Base-by-base conservation (phyloP, 495 filamentous ascomycete genomes). In the Thermothielavioides terrestris region DNA sequence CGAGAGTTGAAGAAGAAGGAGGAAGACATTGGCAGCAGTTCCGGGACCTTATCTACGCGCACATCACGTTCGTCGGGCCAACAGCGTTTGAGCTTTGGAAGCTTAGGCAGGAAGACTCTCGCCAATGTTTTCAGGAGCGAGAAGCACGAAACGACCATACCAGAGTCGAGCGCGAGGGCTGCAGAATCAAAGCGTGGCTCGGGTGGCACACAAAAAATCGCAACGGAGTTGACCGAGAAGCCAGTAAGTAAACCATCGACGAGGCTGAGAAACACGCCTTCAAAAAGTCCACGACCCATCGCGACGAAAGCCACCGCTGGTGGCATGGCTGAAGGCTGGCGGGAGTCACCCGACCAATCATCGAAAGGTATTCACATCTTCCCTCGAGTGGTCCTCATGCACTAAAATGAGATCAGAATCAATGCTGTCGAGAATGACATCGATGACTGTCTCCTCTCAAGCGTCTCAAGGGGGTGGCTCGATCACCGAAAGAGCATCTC, bases 381-480 rank as follows among this genome's bases (percentile, higher is more conserved):
- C 0, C 1, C 11, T 15, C 4, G 0, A 10, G 5, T 1, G 38
- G 28, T 18, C 14, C 11, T 41, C 1, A 43, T 28, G 5, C 6
- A 12, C 50, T 56, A 34, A 56, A 15, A 9, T 12, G 3, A 43
- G 27, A n/a, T 25, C 11, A 70, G 73, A 69, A 51, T 73, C 71
- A 2, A 63, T 66, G 7, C 48, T 71, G 25, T 74, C 71, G 0
- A 70, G 62, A 57, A 60, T 66, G 54, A 72, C 67, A 15, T 57
- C 66, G 3, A 39, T 60, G 23, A 68, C 70, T 35, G 53, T 60
- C 23, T 58, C 63, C 20, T 62, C 64, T 0, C 14, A 27, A n/a
- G 35, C 44, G 11, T 34, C 15, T 14, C 46, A 36, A 3, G 21
- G 35, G 2, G 46, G 27, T 1, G 20, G 12, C 12, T 26, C 38